These are phyloP conservation scores for Dictyostelium firmibasis DNA, from an alignment of 78 protist species.

Conservation along the genomic window DNA sequence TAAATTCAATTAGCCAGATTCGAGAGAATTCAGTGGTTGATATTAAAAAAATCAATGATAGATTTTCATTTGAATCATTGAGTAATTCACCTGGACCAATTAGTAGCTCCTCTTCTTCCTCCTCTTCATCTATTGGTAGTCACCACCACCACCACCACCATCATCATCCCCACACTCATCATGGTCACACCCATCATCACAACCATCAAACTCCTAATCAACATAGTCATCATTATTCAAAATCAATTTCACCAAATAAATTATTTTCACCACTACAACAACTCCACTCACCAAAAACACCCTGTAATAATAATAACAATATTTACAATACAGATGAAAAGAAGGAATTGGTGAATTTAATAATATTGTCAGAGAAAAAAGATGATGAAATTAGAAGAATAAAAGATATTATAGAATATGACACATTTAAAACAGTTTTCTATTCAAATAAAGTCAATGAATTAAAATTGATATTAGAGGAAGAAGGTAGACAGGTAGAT, in stretches of 20 bases:
- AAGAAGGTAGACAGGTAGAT: slow-evolving; percentile 66
- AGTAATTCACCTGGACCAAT: not conserved
- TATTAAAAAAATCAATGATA: slow-evolving; percentile 59
- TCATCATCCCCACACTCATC: not conserved
- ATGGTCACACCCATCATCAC: not conserved
- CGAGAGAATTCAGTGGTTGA: slow-evolving; percentile 21
- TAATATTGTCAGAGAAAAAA: not conserved
- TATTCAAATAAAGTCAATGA: slow-evolving; percentile 25
- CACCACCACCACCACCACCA: slow-evolving; percentile 9
- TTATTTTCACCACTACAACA: not conserved
- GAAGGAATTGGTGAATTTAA: not conserved
- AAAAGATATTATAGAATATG: slow-evolving; percentile 54
- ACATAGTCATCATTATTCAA: not conserved
- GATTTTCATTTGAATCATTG: slow-evolving; percentile 63
- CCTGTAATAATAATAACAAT: not conserved
- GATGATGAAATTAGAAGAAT: slow-evolving; percentile 64
- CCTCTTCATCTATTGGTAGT: not conserved
- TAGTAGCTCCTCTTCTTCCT: not conserved
- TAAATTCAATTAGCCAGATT: slow-evolving; percentile 28
- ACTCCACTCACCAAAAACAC: slow-evolving; percentile 7
- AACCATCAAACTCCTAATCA: not conserved
- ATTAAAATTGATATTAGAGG: slow-evolving; percentile 44
- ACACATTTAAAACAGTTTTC: slow-evolving; percentile 9
- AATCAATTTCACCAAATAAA: slow-evolving; percentile 25
- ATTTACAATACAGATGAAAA: slow-evolving; percentile 39